phyloP scores from a whole-genome alignment of 2,329 filamentous ascomycete genomes.

The Dactylellina drechsleri region DNA sequence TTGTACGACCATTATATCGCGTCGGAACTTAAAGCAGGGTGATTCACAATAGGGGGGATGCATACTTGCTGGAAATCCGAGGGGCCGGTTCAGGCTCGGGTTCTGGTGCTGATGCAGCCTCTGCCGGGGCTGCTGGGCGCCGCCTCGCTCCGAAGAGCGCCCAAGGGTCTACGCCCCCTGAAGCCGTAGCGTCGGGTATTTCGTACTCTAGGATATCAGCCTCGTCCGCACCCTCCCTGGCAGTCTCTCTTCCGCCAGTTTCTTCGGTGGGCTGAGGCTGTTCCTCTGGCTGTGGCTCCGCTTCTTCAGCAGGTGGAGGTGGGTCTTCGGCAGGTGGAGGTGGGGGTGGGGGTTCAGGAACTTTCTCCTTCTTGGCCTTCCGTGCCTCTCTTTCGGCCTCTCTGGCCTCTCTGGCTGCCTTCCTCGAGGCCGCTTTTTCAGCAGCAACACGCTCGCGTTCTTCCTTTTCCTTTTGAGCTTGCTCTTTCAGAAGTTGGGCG shows the following conservation, averaged over 20 bases:
- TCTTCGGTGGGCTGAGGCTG: constrained; percentile 9
- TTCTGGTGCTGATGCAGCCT: constrained; percentile 18
- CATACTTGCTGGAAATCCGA: constrained; percentile 43
- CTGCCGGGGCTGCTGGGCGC: constrained; percentile 36
- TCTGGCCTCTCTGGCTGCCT: constrained; percentile 3
- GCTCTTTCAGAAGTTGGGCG: constrained; percentile 38
- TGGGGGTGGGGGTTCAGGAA: constrained; percentile 18
- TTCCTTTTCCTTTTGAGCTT: constrained; percentile 42
- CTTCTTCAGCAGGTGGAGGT: constrained; percentile 16
- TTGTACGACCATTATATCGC: constrained; percentile 13
- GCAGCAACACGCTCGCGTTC: constrained; percentile 42
- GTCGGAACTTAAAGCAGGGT: background rate
- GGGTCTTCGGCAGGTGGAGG: constrained; percentile 20
- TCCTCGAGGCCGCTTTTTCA: constrained; percentile 33
- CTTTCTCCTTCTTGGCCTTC: constrained; percentile 19
- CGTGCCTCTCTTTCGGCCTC: constrained; percentile 27
- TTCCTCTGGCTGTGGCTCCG: constrained; percentile 2
- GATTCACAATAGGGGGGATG: background rate
- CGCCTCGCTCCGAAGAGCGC: constrained; percentile 54
- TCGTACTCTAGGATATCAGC: constrained; percentile 39
- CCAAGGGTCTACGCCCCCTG: constrained; percentile 47
- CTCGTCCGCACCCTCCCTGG: constrained; percentile 27
- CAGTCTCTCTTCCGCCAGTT: constrained; percentile 6
- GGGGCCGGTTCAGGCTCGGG: constrained; percentile 30
- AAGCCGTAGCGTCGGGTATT: constrained; percentile 55